Base-by-base conservation (phyloP, 345 rosid species). In the Raphanus sativus region DNA sequence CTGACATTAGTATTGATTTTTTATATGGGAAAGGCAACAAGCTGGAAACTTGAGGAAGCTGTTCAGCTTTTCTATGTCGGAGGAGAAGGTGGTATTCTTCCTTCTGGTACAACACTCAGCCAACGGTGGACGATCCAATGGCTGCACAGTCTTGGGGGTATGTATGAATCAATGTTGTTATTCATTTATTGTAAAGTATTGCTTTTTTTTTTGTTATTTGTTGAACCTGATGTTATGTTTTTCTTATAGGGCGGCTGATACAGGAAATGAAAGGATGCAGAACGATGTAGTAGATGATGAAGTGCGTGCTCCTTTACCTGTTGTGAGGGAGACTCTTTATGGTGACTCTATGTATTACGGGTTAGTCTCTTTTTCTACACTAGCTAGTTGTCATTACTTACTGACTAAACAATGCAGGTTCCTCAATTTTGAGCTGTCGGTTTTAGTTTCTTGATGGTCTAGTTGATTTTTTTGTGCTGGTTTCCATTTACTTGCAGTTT, bases 21-120 rank as follows among this genome's bases (percentile, higher is more conserved):
- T 58, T 17, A 7, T 30, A 9, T 58, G 45, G 8, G 36, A 83
- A 75, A 96, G 99, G 96, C 97, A 5, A 96, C 99, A 17, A 86
- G 89, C 82, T 96, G 99, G 99, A 90, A 90, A 71, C 96, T 96
- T 76, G 99, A 96, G 50, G 98, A 93, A 69, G 99, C 99, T 62
- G 40, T 96, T 73, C 98, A 96, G 89, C 86, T 96, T 40, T 96
- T 96, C 75, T 96, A 88, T 83, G 87, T 96, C 15, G 98, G 95
- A 70, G 87, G 86, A 70, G 99, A 93, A 77, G 83, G 77, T 45
- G 88, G 86, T 66, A 78, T 69, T 58, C 63, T 67, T 63, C 81
- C 84, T 0, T 52, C 93, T 34, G 81, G 80, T 64, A 78, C 90
- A 56, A 70, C 15, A 70, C 90, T 72, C 88, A 89, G 65, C 71